phyloP scores from a whole-genome alignment of 768 basidiomycete species.

The Tylopilus subfusipes region DNA sequence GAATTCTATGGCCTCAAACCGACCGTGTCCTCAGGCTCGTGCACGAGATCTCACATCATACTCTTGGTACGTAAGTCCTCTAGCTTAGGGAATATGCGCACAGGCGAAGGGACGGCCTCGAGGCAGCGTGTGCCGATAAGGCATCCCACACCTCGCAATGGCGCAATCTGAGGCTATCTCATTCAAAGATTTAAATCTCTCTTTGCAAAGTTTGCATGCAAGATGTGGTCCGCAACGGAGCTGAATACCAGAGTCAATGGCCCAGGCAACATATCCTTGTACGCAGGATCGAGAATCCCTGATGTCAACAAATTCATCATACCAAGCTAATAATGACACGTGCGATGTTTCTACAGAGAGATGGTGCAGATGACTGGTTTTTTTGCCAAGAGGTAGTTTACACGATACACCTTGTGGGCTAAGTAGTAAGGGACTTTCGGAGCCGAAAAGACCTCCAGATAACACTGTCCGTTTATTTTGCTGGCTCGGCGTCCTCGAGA shows the following conservation, averaged over 20 bases:
- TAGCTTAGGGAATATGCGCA: not conserved
- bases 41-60: not conserved
- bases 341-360: no score
- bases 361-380: not conserved
- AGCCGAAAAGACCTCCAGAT: not conserved
- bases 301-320: no score
- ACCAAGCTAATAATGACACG: no score
- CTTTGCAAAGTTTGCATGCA: no score
- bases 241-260: no score
- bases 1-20: no score
- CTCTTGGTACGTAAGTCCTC: not conserved
- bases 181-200: no score
- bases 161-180: not conserved
- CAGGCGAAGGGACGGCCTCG: not conserved
- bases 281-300: no score
- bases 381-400: slow-evolving; percentile 17
- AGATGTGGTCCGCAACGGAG: no score
- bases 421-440: not conserved
- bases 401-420: slow-evolving; percentile 8
- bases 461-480: not conserved
- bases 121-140: not conserved
- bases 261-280: no score
- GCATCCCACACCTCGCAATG: not conserved
- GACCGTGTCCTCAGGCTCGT: no score
- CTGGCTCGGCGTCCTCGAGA: slow-evolving; percentile 64